phyloP scores from a whole-genome alignment of 805 yeast genomes.

The Teunomyces gatunensis region DNA sequence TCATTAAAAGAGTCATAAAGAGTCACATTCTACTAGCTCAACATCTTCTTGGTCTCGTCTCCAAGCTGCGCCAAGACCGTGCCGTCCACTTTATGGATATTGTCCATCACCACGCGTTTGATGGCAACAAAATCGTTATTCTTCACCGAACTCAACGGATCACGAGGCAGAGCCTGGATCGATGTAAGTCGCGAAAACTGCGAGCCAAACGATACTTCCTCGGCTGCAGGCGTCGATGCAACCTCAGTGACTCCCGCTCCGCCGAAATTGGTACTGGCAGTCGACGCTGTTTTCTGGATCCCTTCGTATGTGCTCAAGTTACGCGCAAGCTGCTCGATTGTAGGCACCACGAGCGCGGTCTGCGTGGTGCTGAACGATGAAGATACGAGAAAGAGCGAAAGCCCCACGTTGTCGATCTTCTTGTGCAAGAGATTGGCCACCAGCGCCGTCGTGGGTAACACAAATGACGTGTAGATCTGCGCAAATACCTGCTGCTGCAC shows the following conservation, averaged over 20 bases:
- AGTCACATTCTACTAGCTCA: not conserved
- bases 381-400: constrained; percentile 40
- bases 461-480: constrained; percentile 46
- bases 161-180: constrained; percentile 58
- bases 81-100: constrained; percentile 25
- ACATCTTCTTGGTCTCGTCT: not conserved
- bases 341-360: constrained; percentile 21
- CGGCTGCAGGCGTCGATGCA: constrained; percentile 41
- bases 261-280: constrained; percentile 16
- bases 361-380: constrained; percentile 19
- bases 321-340: constrained; percentile 32
- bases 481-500: constrained; percentile 64
- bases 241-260: constrained; percentile 20
- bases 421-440: constrained; percentile 54
- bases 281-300: constrained; percentile 17
- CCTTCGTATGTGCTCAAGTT: constrained; percentile 30
- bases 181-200: constrained; percentile 72
- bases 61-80: constrained; percentile 15
- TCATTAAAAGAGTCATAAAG: no score
- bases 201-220: constrained; percentile 77
- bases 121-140: constrained; percentile 32
- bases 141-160: constrained; percentile 61
- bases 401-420: constrained; percentile 52
- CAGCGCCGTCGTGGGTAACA: constrained; percentile 51
- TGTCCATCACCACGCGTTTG: constrained; percentile 22